Percentiles rank a stretch among this genome's conserved stretches.
These are phyloP conservation scores for Penicillium argentinense DNA, from an alignment of 495 filamentous ascomycete genomes.

Conservation along the genomic window DNA sequence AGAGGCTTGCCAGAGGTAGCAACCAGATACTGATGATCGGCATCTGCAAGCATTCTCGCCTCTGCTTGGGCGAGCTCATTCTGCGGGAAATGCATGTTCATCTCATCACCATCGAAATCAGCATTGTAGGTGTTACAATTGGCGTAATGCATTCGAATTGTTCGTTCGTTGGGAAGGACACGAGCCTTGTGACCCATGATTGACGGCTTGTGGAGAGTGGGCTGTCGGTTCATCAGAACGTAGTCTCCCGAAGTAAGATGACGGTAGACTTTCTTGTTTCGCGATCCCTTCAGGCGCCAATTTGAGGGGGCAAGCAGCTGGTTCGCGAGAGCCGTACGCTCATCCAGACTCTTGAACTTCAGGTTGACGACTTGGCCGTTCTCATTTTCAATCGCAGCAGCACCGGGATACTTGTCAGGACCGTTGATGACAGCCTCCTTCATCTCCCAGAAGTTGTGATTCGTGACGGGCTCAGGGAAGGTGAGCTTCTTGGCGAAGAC, in stretches of 20 bases:
- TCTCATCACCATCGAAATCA: constrained; percentile 99
- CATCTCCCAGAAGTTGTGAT: constrained; percentile 93
- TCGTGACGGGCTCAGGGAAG: constrained; percentile 95
- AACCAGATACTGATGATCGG: constrained; percentile 95
- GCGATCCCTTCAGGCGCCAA: constrained; percentile 67
- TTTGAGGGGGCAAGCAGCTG: constrained; percentile 88
- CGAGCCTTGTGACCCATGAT: constrained; percentile 97
- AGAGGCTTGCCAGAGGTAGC: constrained; percentile 92
- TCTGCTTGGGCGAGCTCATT: constrained; percentile 93
- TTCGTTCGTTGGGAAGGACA: constrained; percentile 90
- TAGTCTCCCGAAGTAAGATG: constrained; percentile 96
- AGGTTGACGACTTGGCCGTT: constrained; percentile 88
- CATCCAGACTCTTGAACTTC: constrained; percentile 78
- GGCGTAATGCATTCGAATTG: constrained; percentile 99
- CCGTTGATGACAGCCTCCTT: constrained; percentile 97
- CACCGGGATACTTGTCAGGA: constrained; percentile 89
- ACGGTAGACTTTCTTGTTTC: constrained; percentile 95
- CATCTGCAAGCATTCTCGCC: constrained; percentile 88
- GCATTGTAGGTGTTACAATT: constrained; percentile 99
- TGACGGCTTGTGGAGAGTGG: constrained; percentile 99
- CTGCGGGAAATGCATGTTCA: constrained; percentile 99
- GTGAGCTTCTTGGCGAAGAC: constrained; percentile 96
- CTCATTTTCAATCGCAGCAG: constrained; percentile 92
- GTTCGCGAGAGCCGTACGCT: constrained; percentile 82
- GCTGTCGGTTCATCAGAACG: constrained; percentile 98